These are phyloP conservation scores for Blepharisma japonicum DNA, from an alignment of 73 alveolate genomes.

Conservation along the genomic window DNA sequence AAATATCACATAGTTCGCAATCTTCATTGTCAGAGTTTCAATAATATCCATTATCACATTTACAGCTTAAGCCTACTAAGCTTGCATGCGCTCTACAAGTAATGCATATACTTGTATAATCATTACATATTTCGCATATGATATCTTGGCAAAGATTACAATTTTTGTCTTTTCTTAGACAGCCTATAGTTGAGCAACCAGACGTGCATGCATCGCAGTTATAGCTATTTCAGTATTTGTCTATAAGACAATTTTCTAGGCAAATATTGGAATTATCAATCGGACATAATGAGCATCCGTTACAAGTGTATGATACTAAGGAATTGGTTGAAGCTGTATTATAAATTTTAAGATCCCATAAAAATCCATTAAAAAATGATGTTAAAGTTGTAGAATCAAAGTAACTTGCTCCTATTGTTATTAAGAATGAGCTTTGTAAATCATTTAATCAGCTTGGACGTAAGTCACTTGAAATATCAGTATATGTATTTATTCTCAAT, in stretches of 20 bases:
- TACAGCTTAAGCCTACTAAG: neutral
- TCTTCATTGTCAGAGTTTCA: neutral
- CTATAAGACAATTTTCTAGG: neutral
- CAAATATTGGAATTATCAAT: neutral
- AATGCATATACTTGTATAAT: neutral
- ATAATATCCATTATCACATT: conserved; percentile 2
- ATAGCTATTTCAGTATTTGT: neutral
- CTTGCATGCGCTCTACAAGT: neutral
- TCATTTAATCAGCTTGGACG: neutral
- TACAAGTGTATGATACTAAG: neutral
- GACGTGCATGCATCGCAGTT: neutral
- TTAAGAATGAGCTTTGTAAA: neutral
- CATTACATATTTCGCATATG: neutral
- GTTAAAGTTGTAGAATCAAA: neutral
- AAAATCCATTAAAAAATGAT: neutral
- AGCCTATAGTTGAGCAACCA: neutral
- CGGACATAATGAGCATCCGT: conserved; percentile 6
- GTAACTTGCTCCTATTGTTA: neutral
- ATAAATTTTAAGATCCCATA: neutral
- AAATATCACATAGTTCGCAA: neutral
- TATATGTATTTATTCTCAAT: neutral
- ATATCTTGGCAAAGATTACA: conserved; percentile 9
- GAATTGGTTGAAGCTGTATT: neutral
- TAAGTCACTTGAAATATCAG: neutral
- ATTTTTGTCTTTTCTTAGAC: neutral